These are phyloP conservation scores for Aspergillus jensenii DNA, from an alignment of 2,329 filamentous ascomycete species.

Conservation along the genomic window DNA sequence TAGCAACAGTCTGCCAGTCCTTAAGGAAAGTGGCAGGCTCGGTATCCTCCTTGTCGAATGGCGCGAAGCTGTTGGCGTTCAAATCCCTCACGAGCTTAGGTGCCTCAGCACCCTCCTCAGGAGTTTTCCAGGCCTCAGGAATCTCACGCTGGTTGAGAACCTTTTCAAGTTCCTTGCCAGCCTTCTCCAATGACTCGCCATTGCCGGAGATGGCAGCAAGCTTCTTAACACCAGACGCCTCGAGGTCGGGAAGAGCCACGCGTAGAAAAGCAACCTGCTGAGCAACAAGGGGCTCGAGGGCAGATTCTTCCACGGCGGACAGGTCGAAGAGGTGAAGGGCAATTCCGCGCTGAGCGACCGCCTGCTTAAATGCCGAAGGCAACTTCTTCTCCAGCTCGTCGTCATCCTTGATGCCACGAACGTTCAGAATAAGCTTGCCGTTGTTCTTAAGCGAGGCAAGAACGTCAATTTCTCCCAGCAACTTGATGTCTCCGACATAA, in stretches of 20 bases:
- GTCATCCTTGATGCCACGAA: slow-evolving; percentile 79
- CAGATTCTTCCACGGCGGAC: slow-evolving; percentile 65
- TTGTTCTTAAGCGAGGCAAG: slow-evolving; percentile 67
- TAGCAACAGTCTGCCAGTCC: slow-evolving; percentile 81
- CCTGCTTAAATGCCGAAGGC: slow-evolving; percentile 67
- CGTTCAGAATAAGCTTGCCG: slow-evolving; percentile 72
- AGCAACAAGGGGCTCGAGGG: slow-evolving; percentile 66
- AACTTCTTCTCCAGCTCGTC: slow-evolving; percentile 89
- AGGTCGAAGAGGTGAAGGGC: slow-evolving; percentile 76
- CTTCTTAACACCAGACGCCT: slow-evolving; percentile 64
- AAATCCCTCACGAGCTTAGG: slow-evolving; percentile 61
- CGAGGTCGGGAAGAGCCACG: slow-evolving; percentile 67
- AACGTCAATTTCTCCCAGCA: slow-evolving; percentile 76
- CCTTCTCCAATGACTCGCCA: slow-evolving; percentile 61
- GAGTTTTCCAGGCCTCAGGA: slow-evolving; percentile 75
- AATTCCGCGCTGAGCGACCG: slow-evolving; percentile 67
- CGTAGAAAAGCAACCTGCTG: slow-evolving; percentile 82
- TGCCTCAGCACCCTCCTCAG: slow-evolving; percentile 48
- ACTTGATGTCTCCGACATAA: slow-evolving; percentile 74
- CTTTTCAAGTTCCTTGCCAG: slow-evolving; percentile 61
- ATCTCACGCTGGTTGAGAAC: slow-evolving; percentile 72
- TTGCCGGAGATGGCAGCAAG: slow-evolving; percentile 62
- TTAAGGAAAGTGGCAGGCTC: slow-evolving; percentile 68
- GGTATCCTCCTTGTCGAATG: slow-evolving; percentile 72
- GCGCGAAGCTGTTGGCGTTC: slow-evolving; percentile 76